Percentiles rank a stretch among this genome's conserved stretches.
These are phyloP conservation scores for Zygoascus ofunaensis DNA, from an alignment of 805 yeast species.

Conservation along the genomic window DNA sequence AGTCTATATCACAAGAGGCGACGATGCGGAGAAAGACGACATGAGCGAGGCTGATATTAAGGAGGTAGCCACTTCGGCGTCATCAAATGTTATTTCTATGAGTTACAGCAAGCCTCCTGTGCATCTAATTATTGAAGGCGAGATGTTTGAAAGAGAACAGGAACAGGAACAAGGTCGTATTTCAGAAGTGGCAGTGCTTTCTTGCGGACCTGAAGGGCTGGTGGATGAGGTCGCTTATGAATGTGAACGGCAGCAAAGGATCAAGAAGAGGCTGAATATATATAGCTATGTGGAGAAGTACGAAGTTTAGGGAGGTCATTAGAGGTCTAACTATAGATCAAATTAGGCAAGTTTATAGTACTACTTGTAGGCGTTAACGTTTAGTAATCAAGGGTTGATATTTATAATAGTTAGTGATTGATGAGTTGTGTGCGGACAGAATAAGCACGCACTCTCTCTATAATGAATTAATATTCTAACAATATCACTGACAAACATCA, in stretches of 20 bases:
- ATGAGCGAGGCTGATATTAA: background rate
- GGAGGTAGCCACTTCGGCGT: constrained; percentile 14
- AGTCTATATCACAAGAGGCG: constrained; percentile 22
- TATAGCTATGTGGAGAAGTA: constrained; percentile 33
- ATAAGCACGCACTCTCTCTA: too few relatives aligned
- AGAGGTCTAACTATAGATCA: too few relatives aligned
- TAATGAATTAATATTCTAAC: too few relatives aligned
- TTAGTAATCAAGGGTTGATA: too few relatives aligned
- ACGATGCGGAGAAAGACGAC: constrained; percentile 7
- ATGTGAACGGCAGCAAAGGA: constrained; percentile 24
- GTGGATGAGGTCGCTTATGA: constrained; percentile 25
- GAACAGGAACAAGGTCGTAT: constrained; percentile 18
- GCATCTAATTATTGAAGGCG: constrained; percentile 5
- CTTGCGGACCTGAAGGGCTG: constrained; percentile 35
- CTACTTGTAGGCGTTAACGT: too few relatives aligned
- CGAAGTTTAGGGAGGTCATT: background rate
- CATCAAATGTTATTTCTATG: background rate
- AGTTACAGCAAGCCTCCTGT: background rate
- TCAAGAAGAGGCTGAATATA: constrained; percentile 33
- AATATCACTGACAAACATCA: too few relatives aligned
- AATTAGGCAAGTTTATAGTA: too few relatives aligned
- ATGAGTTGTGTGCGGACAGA: too few relatives aligned
- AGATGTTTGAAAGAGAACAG: constrained; percentile 5
- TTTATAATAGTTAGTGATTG: too few relatives aligned
- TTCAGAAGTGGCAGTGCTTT: constrained; percentile 29